These are phyloP conservation scores for Trifolium dubium DNA, from an alignment of 306 rosid genomes.

Conservation along the genomic window DNA sequence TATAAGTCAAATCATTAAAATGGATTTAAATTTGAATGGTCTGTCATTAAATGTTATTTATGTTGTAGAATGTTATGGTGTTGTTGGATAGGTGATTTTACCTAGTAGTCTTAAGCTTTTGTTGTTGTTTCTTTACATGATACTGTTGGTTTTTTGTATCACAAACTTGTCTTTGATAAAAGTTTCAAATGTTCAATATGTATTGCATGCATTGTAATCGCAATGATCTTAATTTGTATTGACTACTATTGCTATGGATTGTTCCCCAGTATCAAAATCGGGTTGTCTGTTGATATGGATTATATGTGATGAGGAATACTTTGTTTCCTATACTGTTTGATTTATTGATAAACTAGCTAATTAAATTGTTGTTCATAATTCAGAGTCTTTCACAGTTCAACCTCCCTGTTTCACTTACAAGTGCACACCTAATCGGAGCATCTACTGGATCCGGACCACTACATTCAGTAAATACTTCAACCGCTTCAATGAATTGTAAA, in stretches of 20 bases:
- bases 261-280: slow-evolving; percentile 27
- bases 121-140: slow-evolving; percentile 20
- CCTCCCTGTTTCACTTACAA: slow-evolving; percentile 94
- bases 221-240: not conserved
- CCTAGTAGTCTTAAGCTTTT: not conserved
- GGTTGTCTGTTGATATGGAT: slow-evolving; percentile 30
- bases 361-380: slow-evolving; percentile 42
- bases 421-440: slow-evolving; percentile 74
- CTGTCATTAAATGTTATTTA: not conserved
- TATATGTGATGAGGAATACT: slow-evolving; percentile 27
- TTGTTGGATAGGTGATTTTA: not conserved
- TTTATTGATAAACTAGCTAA: slow-evolving; percentile 37
- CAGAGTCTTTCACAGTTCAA: slow-evolving; percentile 97
- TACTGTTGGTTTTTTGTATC: slow-evolving; percentile 6
- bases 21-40: slow-evolving; percentile 2
- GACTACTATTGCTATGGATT: slow-evolving; percentile 16
- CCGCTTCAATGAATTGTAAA: slow-evolving; percentile 68
- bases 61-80: not conserved
- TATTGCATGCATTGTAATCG: not conserved
- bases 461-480: slow-evolving; percentile 67
- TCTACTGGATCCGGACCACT: slow-evolving; percentile 77
- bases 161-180: not conserved
- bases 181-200: slow-evolving; percentile 31
- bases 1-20: slow-evolving; percentile 3
- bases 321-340: slow-evolving; percentile 3